Evolutionary conservation across 2,329 filamentous ascomycete genomes (phyloP).

Genomic region (Harringtonia lauricola): DNA sequence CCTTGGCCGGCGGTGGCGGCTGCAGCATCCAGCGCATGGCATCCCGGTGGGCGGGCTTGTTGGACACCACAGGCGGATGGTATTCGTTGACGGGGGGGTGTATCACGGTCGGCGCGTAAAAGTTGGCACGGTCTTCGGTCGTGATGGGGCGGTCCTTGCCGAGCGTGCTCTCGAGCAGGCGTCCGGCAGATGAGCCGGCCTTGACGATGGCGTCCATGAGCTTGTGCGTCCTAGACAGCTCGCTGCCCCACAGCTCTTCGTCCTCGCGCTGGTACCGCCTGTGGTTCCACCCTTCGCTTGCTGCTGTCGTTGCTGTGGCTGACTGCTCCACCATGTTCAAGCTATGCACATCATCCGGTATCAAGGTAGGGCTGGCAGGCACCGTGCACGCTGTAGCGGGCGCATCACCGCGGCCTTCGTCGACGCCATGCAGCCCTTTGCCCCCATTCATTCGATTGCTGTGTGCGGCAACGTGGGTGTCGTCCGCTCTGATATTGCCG

Average conservation of each 20-base stretch:
- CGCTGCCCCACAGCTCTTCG: conserved; percentile 69
- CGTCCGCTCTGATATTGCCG: too few relatives aligned
- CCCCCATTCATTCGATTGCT: too few relatives aligned
- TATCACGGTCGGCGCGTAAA: conserved; percentile 39
- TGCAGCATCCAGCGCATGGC: conserved; percentile 88
- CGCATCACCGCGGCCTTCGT: neutral
- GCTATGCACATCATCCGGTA: conserved; percentile 33
- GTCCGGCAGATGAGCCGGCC: conserved; percentile 43
- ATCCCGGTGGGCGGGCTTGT: conserved; percentile 54
- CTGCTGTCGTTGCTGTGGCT: conserved; percentile 20
- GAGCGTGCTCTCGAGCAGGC: conserved; percentile 40
- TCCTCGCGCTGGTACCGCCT: conserved; percentile 78
- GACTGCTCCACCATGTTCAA: conserved; percentile 26
- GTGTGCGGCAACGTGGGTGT: too few relatives aligned
- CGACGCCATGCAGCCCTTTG: too few relatives aligned
- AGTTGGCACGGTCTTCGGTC: conserved; percentile 40
- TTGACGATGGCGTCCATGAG: conserved; percentile 48
- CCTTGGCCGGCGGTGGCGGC: conserved; percentile 75
- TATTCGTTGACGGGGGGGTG: conserved; percentile 77
- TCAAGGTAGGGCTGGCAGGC: conserved; percentile 28
- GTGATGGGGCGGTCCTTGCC: conserved; percentile 35
- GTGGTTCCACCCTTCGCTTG: conserved; percentile 58
- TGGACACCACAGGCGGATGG: conserved; percentile 74
- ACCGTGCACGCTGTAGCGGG: neutral
- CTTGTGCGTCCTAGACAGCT: conserved; percentile 42